Evolutionary conservation across 352 stramenopile genomes (phyloP).

Genomic region (Poterioochromonas sp.): DNA sequence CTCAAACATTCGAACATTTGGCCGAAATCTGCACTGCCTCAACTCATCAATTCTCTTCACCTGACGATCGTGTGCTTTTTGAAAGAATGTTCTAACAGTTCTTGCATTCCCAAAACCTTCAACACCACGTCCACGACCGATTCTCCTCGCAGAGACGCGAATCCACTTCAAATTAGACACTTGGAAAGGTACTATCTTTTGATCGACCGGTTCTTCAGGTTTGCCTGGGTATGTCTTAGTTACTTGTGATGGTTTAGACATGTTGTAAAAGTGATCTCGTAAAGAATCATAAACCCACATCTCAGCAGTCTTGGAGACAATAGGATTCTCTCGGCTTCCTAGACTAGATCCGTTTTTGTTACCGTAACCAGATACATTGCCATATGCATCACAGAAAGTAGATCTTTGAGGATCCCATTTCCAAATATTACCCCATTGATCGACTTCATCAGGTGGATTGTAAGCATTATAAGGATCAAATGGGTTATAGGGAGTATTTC

Average conservation of each 20-base stretch:
- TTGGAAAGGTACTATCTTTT: background rate
- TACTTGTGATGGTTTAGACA: background rate
- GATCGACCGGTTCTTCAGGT: background rate
- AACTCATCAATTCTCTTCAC: slow-evolving; percentile 53
- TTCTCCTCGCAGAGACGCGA: slow-evolving; percentile 51
- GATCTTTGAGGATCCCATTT: background rate
- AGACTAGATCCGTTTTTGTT: background rate
- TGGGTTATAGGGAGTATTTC: background rate
- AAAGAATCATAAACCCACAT: background rate
- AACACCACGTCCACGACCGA: slow-evolving; percentile 51
- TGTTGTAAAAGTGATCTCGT: background rate
- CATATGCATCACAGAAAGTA: background rate
- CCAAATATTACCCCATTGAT: background rate
- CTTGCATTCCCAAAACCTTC: slow-evolving; percentile 69
- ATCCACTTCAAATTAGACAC: background rate
- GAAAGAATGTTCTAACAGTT: slow-evolving; percentile 51
- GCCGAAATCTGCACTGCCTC: too few species aligned
- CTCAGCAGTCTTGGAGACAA: slow-evolving; percentile 4
- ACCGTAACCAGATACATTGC: slow-evolving; percentile 5
- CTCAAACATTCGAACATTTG: background rate
- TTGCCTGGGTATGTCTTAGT: background rate
- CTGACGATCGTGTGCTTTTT: background rate
- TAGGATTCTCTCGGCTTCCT: background rate
- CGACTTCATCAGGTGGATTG: background rate
- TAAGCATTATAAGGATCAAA: too few species aligned